Conservation (phyloP, 345 rosid genomes). For the Heritiera littoralis region DNA sequence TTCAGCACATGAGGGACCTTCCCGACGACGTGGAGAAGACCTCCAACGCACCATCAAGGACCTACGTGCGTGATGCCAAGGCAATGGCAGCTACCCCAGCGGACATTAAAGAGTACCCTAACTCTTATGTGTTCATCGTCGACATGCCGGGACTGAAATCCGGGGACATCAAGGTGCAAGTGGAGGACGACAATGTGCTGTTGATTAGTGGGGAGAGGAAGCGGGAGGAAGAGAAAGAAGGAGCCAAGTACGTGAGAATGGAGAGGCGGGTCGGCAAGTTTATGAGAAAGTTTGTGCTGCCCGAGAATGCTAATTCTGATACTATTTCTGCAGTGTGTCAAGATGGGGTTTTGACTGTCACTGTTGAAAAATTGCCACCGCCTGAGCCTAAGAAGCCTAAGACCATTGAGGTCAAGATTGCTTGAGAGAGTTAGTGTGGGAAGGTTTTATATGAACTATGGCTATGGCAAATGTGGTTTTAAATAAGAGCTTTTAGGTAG, state of each 20-base stretch:
- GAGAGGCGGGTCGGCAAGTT: not conserved
- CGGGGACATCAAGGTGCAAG: not conserved
- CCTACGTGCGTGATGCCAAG: not conserved
- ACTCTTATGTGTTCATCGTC: not conserved
- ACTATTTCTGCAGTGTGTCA: not conserved
- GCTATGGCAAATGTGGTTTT: not conserved
- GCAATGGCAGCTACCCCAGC: not conserved
- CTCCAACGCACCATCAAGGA: not conserved
- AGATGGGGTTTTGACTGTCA: not conserved
- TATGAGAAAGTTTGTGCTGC: not conserved
- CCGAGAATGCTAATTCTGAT: not conserved
- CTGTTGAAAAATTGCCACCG: not conserved
- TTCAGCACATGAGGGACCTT: not conserved
- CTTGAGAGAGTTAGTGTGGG: not conserved
- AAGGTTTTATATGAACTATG: not conserved
- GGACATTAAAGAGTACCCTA: not conserved
- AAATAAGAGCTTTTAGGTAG: no score
- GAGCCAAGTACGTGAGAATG: not conserved
- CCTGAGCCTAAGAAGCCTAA: not conserved
- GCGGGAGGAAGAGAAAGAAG: not conserved
- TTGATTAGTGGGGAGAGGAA: not conserved
- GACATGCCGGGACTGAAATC: not conserved
- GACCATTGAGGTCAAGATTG: not conserved
- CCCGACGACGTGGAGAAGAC: not conserved
- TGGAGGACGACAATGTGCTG: not conserved